Evolutionary conservation across 768 basidiomycete species (phyloP).

Genomic region (Calvatia gigantea): DNA sequence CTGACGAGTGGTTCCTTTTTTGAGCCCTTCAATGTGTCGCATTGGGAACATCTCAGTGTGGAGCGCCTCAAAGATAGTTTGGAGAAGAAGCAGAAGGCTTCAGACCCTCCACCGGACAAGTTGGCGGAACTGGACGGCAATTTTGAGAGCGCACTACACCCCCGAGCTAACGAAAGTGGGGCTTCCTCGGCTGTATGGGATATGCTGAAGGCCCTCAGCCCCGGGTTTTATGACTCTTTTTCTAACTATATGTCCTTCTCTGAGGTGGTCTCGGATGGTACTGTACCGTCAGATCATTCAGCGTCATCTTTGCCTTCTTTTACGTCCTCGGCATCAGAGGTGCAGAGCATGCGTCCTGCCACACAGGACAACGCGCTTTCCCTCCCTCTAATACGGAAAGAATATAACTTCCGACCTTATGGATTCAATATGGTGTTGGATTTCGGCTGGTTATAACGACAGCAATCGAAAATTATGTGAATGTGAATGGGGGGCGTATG

Average conservation of each 20-base stretch:
- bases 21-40: constrained; percentile 71
- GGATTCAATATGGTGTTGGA: constrained; percentile 74
- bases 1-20: constrained; percentile 62
- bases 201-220: constrained; percentile 13
- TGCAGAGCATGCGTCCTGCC: not conserved
- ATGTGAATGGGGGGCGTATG: not conserved
- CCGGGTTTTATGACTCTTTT: constrained; percentile 4
- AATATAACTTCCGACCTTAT: constrained; percentile 71
- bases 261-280: not conserved
- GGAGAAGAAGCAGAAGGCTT: constrained; percentile 28
- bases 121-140: constrained; percentile 1
- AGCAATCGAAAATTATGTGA: not conserved
- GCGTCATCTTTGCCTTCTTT: constrained; percentile 8
- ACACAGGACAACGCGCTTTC: constrained; percentile 13
- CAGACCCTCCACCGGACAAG: constrained; percentile 14
- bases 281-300: not conserved
- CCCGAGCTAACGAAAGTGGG: not conserved
- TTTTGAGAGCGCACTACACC: not conserved
- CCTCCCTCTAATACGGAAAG: constrained; percentile 35
- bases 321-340: not conserved
- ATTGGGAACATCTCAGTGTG: constrained; percentile 71
- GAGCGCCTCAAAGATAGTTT: constrained; percentile 40
- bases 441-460: constrained; percentile 54
- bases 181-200: constrained; percentile 13
- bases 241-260: constrained; percentile 1